Percentiles rank a stretch among this genome's conserved stretches.
Evolutionary conservation across 306 rosid species (phyloP).

Genomic region (Prosopis cineraria): DNA sequence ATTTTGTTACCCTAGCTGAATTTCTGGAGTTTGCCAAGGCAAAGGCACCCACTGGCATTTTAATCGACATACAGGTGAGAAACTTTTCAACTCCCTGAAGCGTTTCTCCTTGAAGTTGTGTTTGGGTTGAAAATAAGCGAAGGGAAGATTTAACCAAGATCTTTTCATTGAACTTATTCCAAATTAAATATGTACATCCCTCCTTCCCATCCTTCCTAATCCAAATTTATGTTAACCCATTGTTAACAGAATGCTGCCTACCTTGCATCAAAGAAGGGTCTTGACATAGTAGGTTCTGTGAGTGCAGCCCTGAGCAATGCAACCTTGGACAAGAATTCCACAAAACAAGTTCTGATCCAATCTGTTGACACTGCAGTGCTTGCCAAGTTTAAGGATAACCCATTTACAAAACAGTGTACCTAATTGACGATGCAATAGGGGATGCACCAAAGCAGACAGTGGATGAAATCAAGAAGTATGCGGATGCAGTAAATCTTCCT

Average conservation of each 20-base stretch:
- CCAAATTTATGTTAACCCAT: neutral
- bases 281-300: conserved; percentile 70
- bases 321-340: conserved; percentile 65
- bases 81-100: neutral
- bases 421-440: conserved; percentile 35
- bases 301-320: conserved; percentile 62
- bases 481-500: conserved; percentile 59
- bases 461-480: conserved; percentile 69
- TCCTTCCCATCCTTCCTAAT: neutral
- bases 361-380: conserved; percentile 83
- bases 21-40: conserved; percentile 86
- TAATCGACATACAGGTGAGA: conserved; percentile 64
- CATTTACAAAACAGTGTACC: conserved; percentile 58
- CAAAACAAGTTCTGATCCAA: conserved; percentile 64
- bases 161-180: neutral
- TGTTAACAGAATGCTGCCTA: conserved; percentile 74
- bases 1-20: conserved; percentile 62
- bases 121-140: neutral
- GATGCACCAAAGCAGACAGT: conserved; percentile 48
- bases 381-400: conserved; percentile 55
- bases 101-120: neutral
- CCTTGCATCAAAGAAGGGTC: conserved; percentile 74
- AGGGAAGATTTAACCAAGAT: neutral
- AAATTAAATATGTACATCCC: neutral
- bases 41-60: conserved; percentile 65